A percentile compares a stretch with the other conserved stretches of the same genome.
These are phyloP conservation scores for Linderina pennispora DNA, from an alignment of 192 early-diverging fungal species.

Conservation along the genomic window DNA sequence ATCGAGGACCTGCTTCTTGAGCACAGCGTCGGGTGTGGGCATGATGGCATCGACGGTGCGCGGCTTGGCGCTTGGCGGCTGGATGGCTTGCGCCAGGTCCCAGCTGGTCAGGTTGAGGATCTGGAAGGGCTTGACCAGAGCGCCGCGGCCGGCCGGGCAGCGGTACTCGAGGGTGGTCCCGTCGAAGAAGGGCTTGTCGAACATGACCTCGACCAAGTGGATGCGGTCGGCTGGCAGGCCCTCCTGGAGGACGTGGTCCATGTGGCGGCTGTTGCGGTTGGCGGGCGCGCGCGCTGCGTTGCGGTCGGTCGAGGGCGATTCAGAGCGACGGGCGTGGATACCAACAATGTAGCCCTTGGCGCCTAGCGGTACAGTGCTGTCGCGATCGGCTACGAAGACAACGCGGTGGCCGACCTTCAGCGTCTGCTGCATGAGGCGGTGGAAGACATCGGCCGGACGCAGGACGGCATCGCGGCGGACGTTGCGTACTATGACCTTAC, in stretches of 20 bases:
- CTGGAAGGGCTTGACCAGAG: constrained; percentile 53
- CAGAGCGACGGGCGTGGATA: constrained; percentile 47
- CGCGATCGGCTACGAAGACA: constrained; percentile 59
- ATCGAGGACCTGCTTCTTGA: not conserved
- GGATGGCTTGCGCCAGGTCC: constrained; percentile 20
- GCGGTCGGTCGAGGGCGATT: constrained; percentile 1
- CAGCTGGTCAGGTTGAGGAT: constrained; percentile 68
- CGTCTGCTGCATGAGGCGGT: constrained; percentile 64
- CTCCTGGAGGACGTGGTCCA: constrained; percentile 57
- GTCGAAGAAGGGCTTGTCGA: constrained; percentile 78
- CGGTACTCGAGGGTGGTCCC: constrained; percentile 70
- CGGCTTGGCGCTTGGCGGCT: constrained; percentile 12
- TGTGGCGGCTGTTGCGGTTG: constrained; percentile 54
- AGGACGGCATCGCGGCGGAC: constrained; percentile 55
- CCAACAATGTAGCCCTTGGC: constrained; percentile 81
- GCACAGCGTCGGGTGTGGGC: constrained; percentile 10
- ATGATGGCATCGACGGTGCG: constrained; percentile 20
- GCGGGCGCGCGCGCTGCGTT: not conserved
- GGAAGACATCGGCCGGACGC: constrained; percentile 71
- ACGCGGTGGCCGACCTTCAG: constrained; percentile 89
- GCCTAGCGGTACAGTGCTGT: constrained; percentile 67
- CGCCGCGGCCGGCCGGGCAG: constrained; percentile 72
- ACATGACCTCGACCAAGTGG: constrained; percentile 74
- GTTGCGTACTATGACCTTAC: constrained; percentile 21
- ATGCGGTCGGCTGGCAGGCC: constrained; percentile 48